These are phyloP conservation scores for Botryotinia convoluta DNA, from an alignment of 2,329 filamentous ascomycete genomes.

Conservation along the genomic window DNA sequence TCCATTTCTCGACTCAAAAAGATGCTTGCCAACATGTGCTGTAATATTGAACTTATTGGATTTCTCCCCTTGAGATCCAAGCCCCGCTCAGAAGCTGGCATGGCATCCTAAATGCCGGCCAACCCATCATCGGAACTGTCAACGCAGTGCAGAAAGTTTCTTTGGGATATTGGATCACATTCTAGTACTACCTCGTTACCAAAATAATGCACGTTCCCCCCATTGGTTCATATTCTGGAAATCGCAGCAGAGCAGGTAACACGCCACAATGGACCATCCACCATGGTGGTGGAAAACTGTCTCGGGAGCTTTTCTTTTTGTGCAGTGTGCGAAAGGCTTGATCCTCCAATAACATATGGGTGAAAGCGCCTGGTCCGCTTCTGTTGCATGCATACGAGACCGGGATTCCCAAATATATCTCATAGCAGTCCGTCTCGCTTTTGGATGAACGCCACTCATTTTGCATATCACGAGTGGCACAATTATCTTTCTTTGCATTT, in stretches of 20 bases:
- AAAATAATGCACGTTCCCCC: neutral
- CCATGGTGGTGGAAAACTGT: constrained; percentile 11
- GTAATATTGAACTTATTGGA: neutral
- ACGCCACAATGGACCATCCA: constrained; percentile 7
- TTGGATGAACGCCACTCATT: neutral
- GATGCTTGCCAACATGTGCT: neutral
- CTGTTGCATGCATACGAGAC: constrained; percentile 12
- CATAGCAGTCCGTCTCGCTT: neutral
- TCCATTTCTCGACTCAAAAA: neutral
- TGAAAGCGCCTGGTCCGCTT: constrained; percentile 9
- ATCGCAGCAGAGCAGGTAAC: constrained; percentile 1
- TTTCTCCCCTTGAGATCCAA: neutral
- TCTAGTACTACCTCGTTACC: constrained; percentile 10
- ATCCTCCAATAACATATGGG: neutral
- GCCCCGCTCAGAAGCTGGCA: neutral
- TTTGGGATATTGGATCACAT: constrained; percentile 1
- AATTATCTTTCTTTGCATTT: neutral
- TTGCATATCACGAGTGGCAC: constrained; percentile 16
- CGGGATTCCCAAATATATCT: neutral
- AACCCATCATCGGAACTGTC: constrained; percentile 13
- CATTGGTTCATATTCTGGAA: neutral
- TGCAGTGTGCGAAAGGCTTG: neutral
- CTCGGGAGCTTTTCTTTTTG: constrained; percentile 11
- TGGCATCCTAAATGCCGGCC: neutral
- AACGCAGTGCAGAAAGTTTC: constrained; percentile 1